Base-by-base conservation (phyloP, 257 asterid species). In the Scutellaria barbata region DNA sequence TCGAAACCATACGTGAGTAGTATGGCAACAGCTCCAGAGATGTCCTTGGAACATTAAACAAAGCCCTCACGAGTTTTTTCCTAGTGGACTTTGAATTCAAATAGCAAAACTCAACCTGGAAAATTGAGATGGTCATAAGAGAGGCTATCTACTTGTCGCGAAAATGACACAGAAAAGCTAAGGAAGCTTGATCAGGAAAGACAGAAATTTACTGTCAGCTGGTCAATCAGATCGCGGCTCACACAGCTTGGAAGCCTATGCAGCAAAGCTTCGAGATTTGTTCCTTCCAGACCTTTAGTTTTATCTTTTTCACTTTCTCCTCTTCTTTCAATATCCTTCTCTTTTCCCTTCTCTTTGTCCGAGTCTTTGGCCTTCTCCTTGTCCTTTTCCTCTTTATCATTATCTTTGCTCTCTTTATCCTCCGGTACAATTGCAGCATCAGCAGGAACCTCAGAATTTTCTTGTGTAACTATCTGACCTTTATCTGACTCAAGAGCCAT, bases 31-130 rank as follows among this genome's bases (percentile, higher is more conserved):
- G 75, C 86, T 95, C 99, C 55, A 95, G 82, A 48, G 98, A 95
- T 63, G 98, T 95, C 82, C 99, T 85, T 51, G 99, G 99, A 46
- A 92, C 99, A 86, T 87, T 95, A 82, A 92, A 95, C 86, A 95
- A 81, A 53, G 96, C 94, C 84, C 96, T 92, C 76, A 83, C 98
- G 63, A 95, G 99, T 88, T 92, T 95, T 80, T 95, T 95, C 84
- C 99, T 83, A 66, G 75, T 92, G 73, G 99, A 90, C 80, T 92
- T 95, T 43, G 99, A 89, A 81, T 95, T 95, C 77, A 95, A 77
- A 87, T 95, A 95, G 88, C 99, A 95, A 83, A 95, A 95, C 72
- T 95, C 99, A 54, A 95, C 99, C 99, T 95, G 90, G 57, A 81
- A 87, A 59, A 64, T 46, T 33, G 55, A 37, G 50, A 67, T 43